These are phyloP conservation scores for Xanthoceras sorbifolium DNA, from an alignment of 345 rosid species.

Conservation along the genomic window DNA sequence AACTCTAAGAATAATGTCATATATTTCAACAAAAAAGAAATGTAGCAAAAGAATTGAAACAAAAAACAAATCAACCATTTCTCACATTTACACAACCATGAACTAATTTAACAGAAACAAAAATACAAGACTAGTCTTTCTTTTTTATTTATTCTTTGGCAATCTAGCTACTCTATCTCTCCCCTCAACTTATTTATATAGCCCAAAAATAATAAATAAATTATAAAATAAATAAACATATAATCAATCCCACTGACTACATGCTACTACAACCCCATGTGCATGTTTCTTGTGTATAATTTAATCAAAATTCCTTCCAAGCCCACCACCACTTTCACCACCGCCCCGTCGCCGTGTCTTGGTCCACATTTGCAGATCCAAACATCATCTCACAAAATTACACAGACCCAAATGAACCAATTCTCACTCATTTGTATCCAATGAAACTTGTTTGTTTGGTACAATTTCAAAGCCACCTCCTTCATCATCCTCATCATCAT, in stretches of 20 bases:
- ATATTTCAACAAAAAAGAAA: too few relatives aligned
- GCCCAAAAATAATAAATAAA: conserved; percentile 29
- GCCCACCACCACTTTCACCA: neutral
- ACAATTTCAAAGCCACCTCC: conserved; percentile 61
- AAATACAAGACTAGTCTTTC: conserved; percentile 1
- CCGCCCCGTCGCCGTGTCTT: neutral
- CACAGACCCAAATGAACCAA: neutral
- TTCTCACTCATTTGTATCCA: conserved; percentile 28
- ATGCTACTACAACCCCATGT: conserved; percentile 15
- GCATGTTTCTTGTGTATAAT: conserved; percentile 18
- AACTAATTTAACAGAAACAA: neutral
- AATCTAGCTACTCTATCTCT: conserved; percentile 8
- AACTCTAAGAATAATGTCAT: too few relatives aligned
- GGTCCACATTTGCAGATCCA: conserved; percentile 16
- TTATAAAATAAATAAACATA: conserved; percentile 22
- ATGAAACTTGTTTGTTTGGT: conserved; percentile 40
- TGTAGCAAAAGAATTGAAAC: neutral
- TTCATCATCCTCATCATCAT: conserved; percentile 53
- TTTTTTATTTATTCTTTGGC: neutral
- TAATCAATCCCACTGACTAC: conserved; percentile 20
- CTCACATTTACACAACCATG: conserved; percentile 8
- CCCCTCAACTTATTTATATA: conserved; percentile 23
- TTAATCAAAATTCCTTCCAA: conserved; percentile 17
- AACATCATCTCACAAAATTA: neutral
- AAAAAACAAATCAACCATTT: conserved; percentile 11